A percentile compares a stretch with the other conserved stretches of the same genome.
Conservation (phyloP, 2,329 filamentous ascomycete genomes). For the Colletotrichum lupini region DNA sequence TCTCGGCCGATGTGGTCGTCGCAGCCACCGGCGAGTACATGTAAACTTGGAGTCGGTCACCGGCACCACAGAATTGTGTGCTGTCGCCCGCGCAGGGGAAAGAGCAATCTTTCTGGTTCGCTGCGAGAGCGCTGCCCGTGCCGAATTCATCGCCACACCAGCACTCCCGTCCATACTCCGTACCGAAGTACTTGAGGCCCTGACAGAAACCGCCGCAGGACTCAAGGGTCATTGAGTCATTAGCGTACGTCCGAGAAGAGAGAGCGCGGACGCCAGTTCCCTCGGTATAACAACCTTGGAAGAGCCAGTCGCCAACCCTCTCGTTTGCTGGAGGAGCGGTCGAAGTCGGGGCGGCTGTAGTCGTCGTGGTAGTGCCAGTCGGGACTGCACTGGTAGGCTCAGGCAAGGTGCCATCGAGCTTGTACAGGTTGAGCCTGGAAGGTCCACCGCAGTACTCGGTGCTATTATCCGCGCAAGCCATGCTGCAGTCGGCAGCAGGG, state of each 20-base stretch:
- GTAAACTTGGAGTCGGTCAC: constrained; percentile 47
- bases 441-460: constrained; percentile 51
- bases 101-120: constrained; percentile 46
- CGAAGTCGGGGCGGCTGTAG: neutral
- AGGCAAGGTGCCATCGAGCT: constrained; percentile 35
- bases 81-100: constrained; percentile 46
- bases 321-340: constrained; percentile 32
- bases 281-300: constrained; percentile 52
- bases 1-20: neutral
- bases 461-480: constrained; percentile 47
- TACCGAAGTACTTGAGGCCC: constrained; percentile 45
- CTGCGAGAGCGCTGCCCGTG: constrained; percentile 41
- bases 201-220: constrained; percentile 45
- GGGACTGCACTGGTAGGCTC: neutral
- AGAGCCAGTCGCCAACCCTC: constrained; percentile 43
- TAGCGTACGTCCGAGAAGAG: constrained; percentile 40
- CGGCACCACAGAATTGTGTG: constrained; percentile 49
- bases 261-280: constrained; percentile 46
- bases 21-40: constrained; percentile 30
- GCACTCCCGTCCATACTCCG: constrained; percentile 51
- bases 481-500: constrained; percentile 45
- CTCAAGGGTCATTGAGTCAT: constrained; percentile 50
- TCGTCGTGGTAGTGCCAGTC: neutral
- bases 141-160: constrained; percentile 50
- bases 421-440: constrained; percentile 49